Conservation (phyloP, 768 basidiomycete species). For the Paxillus ammoniavirescens region DNA sequence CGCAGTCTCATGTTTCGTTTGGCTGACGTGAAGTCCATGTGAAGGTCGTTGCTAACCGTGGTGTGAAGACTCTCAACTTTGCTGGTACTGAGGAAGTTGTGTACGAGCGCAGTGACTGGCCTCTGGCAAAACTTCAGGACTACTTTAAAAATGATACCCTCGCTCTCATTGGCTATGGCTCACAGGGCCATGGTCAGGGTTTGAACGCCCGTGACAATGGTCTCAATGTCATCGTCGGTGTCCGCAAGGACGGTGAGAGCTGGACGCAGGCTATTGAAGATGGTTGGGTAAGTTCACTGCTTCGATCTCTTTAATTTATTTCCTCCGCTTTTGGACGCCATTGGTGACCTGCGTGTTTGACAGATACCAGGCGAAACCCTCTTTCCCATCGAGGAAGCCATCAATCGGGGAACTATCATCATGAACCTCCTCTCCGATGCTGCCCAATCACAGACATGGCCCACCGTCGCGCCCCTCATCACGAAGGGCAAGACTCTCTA, state of each 20-base stretch:
- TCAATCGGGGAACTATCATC: conserved; percentile 93
- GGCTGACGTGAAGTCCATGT: background rate
- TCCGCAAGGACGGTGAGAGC: conserved; percentile 93
- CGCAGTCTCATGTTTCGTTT: background rate
- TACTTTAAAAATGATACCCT: conserved; percentile 99
- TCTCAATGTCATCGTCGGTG: conserved; percentile 97
- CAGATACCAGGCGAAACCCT: conserved; percentile 95
- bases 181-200: conserved; percentile 98
- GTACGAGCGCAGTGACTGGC: conserved; percentile 98
- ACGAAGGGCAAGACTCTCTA: conserved; percentile 99
- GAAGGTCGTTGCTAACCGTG: conserved; percentile 57
- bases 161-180: conserved; percentile 98
- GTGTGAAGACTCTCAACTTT: conserved; percentile 94
- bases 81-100: conserved; percentile 92
- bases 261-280: conserved; percentile 96
- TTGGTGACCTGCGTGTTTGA: background rate
- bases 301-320: background rate
- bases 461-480: conserved; percentile 84
- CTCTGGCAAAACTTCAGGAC: conserved; percentile 94
- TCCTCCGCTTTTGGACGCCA: background rate
- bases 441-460: conserved; percentile 98
- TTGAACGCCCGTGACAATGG: conserved; percentile 99
- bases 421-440: conserved; percentile 99
- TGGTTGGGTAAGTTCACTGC: conserved; percentile 72
- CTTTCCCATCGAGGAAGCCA: conserved; percentile 98